Evolutionary conservation across 2,329 filamentous ascomycete species (phyloP), one percentile per base, ranked within the genome.

Genomic region (Elsinoe fawcettii): DNA sequence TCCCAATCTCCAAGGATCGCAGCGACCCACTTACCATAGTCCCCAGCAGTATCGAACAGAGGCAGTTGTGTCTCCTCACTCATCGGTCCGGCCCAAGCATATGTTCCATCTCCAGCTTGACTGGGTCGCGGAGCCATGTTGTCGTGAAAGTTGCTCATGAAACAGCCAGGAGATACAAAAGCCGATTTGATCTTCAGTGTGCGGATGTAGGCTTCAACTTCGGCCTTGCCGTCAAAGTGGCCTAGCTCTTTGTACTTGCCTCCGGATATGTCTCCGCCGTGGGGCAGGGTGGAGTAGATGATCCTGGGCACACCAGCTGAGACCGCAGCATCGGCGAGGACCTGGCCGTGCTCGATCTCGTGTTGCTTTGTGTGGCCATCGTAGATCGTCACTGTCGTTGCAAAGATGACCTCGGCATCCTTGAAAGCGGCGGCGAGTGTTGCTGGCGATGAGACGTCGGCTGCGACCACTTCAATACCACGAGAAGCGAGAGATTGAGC

Each of bases 391-490:
- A 80, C 77, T 32, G 79, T 81, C 11, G 80, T 73, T 32, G 69
- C 74, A 63, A 76, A 82, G 39, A 80, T 77, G n/a, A 75, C 75
- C 47, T 75, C 65, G 0, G 77, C 70, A 37, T 74, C 76, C 5
- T 66, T 61, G 47, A 83, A 63, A 9, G 77, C 79, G 41, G 68
- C 64, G 44, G 71, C 64, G 34, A 82, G 61, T 3, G 74, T 74
- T 0, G 67, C 66, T 58, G 72, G 70, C 63, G 79, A 73, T 59
- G 78, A 70, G 32, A 81, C 61, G 60, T 85, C 75, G 51, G 76
- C 81, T 66, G 75, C 62, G 44, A 79, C 73, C 25, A 83, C 69
- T 53, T 83, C 76, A 1, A 78, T 75, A 3, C 80, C 80, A 47
- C 74, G 66, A 0, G 64, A 63, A 0, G 68, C 57, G 3, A 84